phyloP scores from a whole-genome alignment of 106 monocot genomes.

The Xerophyta viscosa region DNA sequence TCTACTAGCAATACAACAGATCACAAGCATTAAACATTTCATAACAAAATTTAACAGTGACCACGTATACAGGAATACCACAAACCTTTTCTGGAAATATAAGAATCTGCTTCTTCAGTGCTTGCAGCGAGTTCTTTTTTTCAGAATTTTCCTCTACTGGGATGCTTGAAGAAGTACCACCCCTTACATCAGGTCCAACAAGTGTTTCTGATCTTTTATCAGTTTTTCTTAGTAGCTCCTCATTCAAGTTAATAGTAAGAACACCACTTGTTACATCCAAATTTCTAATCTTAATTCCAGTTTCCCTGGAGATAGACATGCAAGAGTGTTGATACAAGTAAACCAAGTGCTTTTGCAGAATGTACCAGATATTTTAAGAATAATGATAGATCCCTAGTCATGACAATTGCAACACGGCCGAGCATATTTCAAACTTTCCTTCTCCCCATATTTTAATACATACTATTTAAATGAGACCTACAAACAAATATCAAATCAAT shows the following conservation, averaged over 20 bases:
- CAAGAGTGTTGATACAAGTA: too few relatives aligned
- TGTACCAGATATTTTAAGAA: too few relatives aligned
- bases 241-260: constrained; percentile 52
- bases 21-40: too few relatives aligned
- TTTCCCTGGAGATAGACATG: constrained; percentile 38
- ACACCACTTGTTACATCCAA: constrained; percentile 64
- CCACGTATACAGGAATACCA: not conserved
- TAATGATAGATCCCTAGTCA: too few relatives aligned
- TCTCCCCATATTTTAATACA: too few relatives aligned
- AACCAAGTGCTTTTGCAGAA: too few relatives aligned
- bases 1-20: too few relatives aligned
- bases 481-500: too few relatives aligned
- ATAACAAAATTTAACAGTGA: too few relatives aligned
- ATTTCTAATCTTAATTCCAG: constrained; percentile 55
- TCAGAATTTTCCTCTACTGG: constrained; percentile 26
- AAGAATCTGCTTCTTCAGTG: constrained; percentile 47
- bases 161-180: constrained; percentile 13
- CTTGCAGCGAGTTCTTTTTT: constrained; percentile 24
- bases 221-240: constrained; percentile 38
- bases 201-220: constrained; percentile 25
- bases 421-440: too few relatives aligned
- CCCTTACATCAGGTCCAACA: constrained; percentile 14
- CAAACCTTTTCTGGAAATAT: constrained; percentile 85
- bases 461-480: too few relatives aligned
- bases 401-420: too few relatives aligned